These are phyloP conservation scores for Lecanicillium sp. DNA, from an alignment of 2,329 filamentous ascomycete species.

Conservation along the genomic window DNA sequence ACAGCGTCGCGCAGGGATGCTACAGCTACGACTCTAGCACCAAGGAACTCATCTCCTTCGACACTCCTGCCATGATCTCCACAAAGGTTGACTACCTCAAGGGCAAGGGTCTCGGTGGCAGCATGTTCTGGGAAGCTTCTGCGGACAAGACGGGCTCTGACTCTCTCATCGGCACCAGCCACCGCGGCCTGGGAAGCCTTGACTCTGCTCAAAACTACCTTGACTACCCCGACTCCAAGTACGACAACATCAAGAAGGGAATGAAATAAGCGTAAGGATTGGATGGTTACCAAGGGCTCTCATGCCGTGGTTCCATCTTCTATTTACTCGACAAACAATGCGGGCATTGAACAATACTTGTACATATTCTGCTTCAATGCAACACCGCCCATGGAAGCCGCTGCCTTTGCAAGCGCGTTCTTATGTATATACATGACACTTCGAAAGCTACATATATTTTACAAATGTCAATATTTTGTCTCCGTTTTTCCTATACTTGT, in stretches of 20 bases:
- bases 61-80: constrained; percentile 51
- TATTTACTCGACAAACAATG: too few relatives aligned
- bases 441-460: too few relatives aligned
- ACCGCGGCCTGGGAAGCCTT: constrained; percentile 32
- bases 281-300: background rate
- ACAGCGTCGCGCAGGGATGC: constrained; percentile 51
- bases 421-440: too few relatives aligned
- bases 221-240: constrained; percentile 44
- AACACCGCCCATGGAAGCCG: too few relatives aligned
- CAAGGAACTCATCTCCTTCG: constrained; percentile 63
- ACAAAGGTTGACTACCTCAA: constrained; percentile 61
- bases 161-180: constrained; percentile 50
- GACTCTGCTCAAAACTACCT: constrained; percentile 42
- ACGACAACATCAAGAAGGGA: constrained; percentile 41
- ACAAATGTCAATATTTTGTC: too few relatives aligned
- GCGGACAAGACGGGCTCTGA: constrained; percentile 52
- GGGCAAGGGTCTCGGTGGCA: constrained; percentile 57
- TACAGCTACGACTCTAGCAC: constrained; percentile 60
- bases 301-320: too few relatives aligned
- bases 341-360: too few relatives aligned
- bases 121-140: constrained; percentile 82
- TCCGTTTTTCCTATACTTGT: too few relatives aligned
- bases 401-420: too few relatives aligned
- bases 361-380: too few relatives aligned
- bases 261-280: constrained; percentile 12